A percentile compares a stretch with the other conserved stretches of the same genome.
Conservation (phyloP, 2,329 filamentous ascomycete species). For the Didymella pomorum region DNA sequence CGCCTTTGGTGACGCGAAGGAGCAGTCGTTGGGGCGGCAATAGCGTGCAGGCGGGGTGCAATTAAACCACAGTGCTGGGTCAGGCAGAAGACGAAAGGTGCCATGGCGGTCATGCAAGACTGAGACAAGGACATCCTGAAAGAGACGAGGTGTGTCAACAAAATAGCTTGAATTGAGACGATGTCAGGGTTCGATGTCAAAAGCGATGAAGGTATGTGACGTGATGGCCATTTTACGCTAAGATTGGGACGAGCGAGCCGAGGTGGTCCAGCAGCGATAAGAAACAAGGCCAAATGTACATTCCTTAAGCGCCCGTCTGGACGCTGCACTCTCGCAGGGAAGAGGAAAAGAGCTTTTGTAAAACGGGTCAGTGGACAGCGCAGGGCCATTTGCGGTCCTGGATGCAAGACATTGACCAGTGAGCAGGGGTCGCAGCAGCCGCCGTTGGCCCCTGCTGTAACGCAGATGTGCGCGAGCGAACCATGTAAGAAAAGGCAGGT, state of each 20-base stretch:
- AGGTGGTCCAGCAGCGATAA: slow-evolving; percentile 1
- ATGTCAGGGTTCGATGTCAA: slow-evolving; percentile 17
- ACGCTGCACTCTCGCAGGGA: slow-evolving; percentile 1
- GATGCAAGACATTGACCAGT: slow-evolving; percentile 26
- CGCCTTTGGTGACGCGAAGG: slow-evolving; percentile 5
- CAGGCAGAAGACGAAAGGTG: slow-evolving; percentile 12
- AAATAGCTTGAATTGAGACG: slow-evolving; percentile 1
- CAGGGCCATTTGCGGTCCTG: slow-evolving; percentile 1
- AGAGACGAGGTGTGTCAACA: not conserved
- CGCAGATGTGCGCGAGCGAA: slow-evolving; percentile 9
- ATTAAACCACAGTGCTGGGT: slow-evolving; percentile 15
- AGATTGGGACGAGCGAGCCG: slow-evolving; percentile 11
- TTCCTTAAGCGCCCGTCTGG: slow-evolving; percentile 12
- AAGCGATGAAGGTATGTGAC: slow-evolving; percentile 12
- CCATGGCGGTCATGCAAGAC: slow-evolving; percentile 6
- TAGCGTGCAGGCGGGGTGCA: slow-evolving; percentile 12
- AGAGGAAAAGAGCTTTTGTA: not conserved
- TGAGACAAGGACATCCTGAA: slow-evolving; percentile 8
- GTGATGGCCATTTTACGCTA: slow-evolving; percentile 12
- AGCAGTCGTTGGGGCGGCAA: slow-evolving; percentile 14
- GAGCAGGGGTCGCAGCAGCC: slow-evolving; percentile 32
- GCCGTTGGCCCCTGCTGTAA: slow-evolving; percentile 14
- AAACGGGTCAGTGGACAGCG: slow-evolving; percentile 5
- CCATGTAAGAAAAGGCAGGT: slow-evolving; percentile 21
- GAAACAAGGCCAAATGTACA: slow-evolving; percentile 9